These are phyloP conservation scores for Penicillium goetzii DNA, from an alignment of 495 filamentous ascomycete genomes.

Conservation along the genomic window DNA sequence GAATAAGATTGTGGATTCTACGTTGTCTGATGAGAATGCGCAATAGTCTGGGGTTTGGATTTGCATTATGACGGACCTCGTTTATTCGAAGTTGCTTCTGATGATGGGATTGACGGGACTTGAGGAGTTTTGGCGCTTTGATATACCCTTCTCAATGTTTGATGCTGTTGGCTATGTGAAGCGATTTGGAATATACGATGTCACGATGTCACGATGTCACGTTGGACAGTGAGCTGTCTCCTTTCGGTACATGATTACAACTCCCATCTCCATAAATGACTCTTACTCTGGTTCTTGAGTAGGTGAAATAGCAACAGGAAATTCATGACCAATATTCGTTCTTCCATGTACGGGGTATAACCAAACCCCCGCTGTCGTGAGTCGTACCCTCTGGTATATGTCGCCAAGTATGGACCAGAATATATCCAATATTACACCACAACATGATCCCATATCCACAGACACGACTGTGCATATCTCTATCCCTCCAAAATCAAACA, in stretches of 20 bases:
- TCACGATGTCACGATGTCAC: conserved; percentile 2
- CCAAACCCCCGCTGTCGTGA: conserved; percentile 4
- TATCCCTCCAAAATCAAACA: not conserved
- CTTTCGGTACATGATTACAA: not conserved
- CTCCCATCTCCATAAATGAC: not conserved
- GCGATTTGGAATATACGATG: not conserved
- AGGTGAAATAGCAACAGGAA: not conserved
- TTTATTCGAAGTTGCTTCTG: not conserved
- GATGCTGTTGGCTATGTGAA: not conserved
- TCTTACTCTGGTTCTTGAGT: not conserved
- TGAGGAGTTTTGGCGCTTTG: conserved; percentile 3
- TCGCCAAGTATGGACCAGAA: not conserved
- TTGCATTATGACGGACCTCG: not conserved
- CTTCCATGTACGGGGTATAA: not conserved
- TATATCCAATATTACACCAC: not conserved
- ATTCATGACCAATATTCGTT: not conserved
- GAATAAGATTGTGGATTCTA: conserved; percentile 50
- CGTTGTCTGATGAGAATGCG: conserved; percentile 32
- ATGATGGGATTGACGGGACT: not conserved
- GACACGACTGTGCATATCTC: not conserved
- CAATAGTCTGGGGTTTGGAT: conserved; percentile 4
- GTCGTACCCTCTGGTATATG: not conserved
- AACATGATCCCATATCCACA: not conserved
- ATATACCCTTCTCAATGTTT: conserved; percentile 16
- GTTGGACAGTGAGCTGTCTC: not conserved